Evolutionary conservation across 2,329 filamentous ascomycete genomes (phyloP).

Genomic region (Claviceps sp.): DNA sequence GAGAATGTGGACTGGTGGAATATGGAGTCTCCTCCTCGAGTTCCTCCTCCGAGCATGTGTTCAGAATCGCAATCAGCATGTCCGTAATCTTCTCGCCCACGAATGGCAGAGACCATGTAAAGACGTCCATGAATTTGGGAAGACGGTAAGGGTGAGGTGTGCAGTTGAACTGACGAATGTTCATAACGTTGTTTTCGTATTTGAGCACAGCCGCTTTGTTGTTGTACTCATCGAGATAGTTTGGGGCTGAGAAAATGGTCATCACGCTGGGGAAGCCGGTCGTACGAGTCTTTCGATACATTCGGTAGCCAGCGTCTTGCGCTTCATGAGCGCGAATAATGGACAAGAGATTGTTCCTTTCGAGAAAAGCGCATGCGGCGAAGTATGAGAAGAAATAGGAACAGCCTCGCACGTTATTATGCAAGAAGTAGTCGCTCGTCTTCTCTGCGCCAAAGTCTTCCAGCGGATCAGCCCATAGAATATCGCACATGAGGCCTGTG

Average conservation of each 20-base stretch:
- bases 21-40: conserved; percentile 74
- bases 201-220: conserved; percentile 98
- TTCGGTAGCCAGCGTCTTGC: conserved; percentile 94
- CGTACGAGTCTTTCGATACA: conserved; percentile 97
- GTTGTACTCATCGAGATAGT: conserved; percentile 99
- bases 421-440: conserved; percentile 91
- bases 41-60: conserved; percentile 98
- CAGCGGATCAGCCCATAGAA: conserved; percentile 94
- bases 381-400: conserved; percentile 99
- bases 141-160: conserved; percentile 99
- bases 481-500: conserved; percentile 97
- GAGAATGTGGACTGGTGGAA: conserved; percentile 40
- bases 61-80: conserved; percentile 97
- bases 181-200: conserved; percentile 99
- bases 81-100: conserved; percentile 99
- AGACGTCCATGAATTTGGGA: conserved; percentile 99
- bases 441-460: conserved; percentile 99
- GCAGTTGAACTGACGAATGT: conserved; percentile 99
- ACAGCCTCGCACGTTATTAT: conserved; percentile 96
- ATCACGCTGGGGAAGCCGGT: conserved; percentile 98
- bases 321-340: conserved; percentile 97
- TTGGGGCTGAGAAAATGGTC: conserved; percentile 98
- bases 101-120: conserved; percentile 98
- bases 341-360: conserved; percentile 97
- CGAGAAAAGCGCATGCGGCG: conserved; percentile 89